Evolutionary conservation across 192 early-diverging fungal species (phyloP).

Genomic region (Coemansia sp.): DNA sequence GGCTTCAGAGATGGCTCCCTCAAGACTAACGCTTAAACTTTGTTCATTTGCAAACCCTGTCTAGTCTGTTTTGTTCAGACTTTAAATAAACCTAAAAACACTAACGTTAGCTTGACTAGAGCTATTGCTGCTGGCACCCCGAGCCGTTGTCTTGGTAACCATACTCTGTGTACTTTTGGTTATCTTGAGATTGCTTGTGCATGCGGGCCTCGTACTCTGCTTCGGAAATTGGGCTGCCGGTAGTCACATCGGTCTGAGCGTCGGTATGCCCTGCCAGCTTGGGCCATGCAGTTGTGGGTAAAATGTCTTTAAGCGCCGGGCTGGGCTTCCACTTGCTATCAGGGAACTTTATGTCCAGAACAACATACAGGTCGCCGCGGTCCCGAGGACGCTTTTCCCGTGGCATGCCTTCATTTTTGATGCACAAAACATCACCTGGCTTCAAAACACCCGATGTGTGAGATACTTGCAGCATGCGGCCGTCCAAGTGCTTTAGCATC

Average conservation of each 20-base stretch:
- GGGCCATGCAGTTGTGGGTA: constrained; percentile 8
- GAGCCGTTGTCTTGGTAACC: constrained; percentile 6
- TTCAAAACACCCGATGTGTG: constrained; percentile 81
- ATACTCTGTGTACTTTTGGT: not conserved
- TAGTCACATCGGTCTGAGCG: constrained; percentile 7
- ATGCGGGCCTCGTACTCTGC: constrained; percentile 16
- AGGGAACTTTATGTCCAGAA: constrained; percentile 88
- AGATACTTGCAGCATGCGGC: constrained; percentile 77
- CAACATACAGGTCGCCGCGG: constrained; percentile 86
- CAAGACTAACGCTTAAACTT: constrained; percentile 1
- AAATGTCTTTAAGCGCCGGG: constrained; percentile 18
- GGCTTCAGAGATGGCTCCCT: constrained; percentile 16
- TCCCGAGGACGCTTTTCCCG: constrained; percentile 64
- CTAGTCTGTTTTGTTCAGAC: not conserved
- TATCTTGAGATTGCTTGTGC: constrained; percentile 11
- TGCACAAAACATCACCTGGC: constrained; percentile 84
- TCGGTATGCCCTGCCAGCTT: not conserved
- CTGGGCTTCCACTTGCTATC: constrained; percentile 31
- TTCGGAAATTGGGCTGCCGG: constrained; percentile 17
- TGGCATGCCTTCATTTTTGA: constrained; percentile 93
- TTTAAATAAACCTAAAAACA: constrained; percentile 7
- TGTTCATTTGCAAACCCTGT: not conserved
- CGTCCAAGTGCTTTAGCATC: constrained; percentile 82
- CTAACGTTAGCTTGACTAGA: not conserved
- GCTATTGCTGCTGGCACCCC: constrained; percentile 7